These are phyloP conservation scores for Colletotrichum viniferum DNA, from an alignment of 2,329 filamentous ascomycete genomes.

Conservation along the genomic window DNA sequence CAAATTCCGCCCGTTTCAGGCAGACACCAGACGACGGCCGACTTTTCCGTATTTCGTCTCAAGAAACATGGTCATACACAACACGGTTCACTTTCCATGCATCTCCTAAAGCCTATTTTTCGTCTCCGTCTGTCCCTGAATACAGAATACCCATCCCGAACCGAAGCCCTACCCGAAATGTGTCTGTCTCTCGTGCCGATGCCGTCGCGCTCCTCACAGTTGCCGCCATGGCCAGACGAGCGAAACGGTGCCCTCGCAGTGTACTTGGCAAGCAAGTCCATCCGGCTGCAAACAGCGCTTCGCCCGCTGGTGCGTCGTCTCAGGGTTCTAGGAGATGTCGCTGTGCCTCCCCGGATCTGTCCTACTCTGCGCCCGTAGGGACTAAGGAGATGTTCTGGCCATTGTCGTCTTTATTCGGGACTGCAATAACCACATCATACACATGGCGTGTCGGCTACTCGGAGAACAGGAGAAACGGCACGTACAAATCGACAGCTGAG, in stretches of 20 bases:
- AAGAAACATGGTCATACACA: background rate
- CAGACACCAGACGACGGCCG: constrained; percentile 9
- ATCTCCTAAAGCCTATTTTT: background rate
- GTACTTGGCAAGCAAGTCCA: background rate
- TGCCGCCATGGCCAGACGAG: background rate
- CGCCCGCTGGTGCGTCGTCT: background rate
- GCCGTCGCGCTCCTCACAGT: background rate
- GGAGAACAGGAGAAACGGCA: background rate
- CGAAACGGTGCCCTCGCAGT: background rate
- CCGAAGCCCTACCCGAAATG: background rate
- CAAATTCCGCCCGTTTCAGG: constrained; percentile 13
- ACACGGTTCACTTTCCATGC: background rate
- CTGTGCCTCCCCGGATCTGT: background rate
- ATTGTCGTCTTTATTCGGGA: background rate
- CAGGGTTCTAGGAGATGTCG: no score
- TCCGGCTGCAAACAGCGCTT: constrained; percentile 1
- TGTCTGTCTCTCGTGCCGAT: background rate
- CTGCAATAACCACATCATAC: background rate
- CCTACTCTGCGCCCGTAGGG: background rate
- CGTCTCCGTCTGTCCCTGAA: background rate
- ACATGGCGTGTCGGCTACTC: background rate
- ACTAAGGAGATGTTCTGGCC: background rate
- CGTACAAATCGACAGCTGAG: background rate
- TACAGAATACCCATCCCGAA: background rate
- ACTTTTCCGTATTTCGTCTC: background rate